Evolutionary conservation across 305 asterid genomes (phyloP), one percentile per base, ranked within the genome.

Genomic region (Solanum hybrid): DNA sequence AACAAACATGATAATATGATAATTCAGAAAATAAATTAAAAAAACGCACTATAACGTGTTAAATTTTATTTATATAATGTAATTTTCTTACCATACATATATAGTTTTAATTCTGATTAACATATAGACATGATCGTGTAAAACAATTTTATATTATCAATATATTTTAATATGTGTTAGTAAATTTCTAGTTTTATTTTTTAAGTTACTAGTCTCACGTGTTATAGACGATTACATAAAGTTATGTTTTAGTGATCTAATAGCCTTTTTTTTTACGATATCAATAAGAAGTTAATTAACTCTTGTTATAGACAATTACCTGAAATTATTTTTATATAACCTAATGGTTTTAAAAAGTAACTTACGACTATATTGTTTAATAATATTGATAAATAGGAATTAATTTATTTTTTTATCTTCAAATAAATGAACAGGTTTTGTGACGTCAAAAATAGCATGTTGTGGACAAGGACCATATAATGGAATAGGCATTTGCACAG

Each of bases 401-500:
- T 69, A 24, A 69, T n/a, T 69, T 0, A 4, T 5, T 69, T 0
- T 67, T 69, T 24, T 10, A 69, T 13, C 8, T 69, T 69, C 16
- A 69, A 24, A 69, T 5, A 24, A 42, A 69, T 24, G 22, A 13
- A 76, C 91, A 93, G 95, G 95, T 6, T 94, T 94, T 78, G 57
- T 87, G 2, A 91, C 92, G 7, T 90, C 96, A 37, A 93, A 93
- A 81, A 89, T 90, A 33, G 96, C 96, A 22, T 94, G 96, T 89
- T 93, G 95, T 51, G 96, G 96, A 28, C 95, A 93, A 88, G 95
- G 96, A 9, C 93, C 94, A 4, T 89, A 90, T 81, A 94, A 94
- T 11, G 96, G 96, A 64, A 69, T 93, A 3, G 96, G 96, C 20
- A 20, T 93, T 4, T 93, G 95, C 91, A 89, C 90, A 6, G n/a